A percentile compares a stretch with the other conserved stretches of the same genome.
Evolutionary conservation across 2,329 filamentous ascomycete genomes (phyloP).

Genomic region (Beauveria sp.): DNA sequence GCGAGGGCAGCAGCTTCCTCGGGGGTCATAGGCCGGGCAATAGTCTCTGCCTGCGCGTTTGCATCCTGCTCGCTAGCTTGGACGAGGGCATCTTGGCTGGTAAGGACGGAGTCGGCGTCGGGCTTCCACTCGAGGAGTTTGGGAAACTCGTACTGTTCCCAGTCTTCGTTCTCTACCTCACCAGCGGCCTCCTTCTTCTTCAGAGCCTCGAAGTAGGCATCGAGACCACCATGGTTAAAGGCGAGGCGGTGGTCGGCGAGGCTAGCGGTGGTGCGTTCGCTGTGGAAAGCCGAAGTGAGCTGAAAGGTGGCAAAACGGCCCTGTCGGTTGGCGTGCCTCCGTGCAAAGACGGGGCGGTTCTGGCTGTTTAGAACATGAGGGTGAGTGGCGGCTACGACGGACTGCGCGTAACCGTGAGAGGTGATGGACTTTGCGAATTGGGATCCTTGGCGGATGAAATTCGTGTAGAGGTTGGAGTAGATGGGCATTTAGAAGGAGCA

Average conservation of each 20-base stretch:
- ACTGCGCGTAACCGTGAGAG: slow-evolving; percentile 96
- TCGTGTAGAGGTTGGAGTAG: slow-evolving; percentile 61
- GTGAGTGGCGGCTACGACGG: slow-evolving; percentile 89
- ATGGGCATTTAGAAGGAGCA: slow-evolving; percentile 83
- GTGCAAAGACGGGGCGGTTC: slow-evolving; percentile 55
- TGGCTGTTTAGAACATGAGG: slow-evolving; percentile 68
- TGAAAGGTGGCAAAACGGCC: slow-evolving; percentile 49
- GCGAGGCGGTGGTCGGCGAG: slow-evolving; percentile 50
- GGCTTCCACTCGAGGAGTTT: slow-evolving; percentile 86
- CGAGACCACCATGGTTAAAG: slow-evolving; percentile 58
- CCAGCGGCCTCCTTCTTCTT: slow-evolving; percentile 64
- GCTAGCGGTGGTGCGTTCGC: slow-evolving; percentile 41
- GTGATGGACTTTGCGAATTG: slow-evolving; percentile 78
- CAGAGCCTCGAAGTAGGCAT: slow-evolving; percentile 87
- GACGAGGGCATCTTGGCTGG: slow-evolving; percentile 47
- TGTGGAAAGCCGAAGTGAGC: slow-evolving; percentile 72
- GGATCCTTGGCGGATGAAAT: slow-evolving; percentile 94
- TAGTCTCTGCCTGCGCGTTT: slow-evolving; percentile 28
- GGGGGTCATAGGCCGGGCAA: slow-evolving; percentile 30
- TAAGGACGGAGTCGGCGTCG: slow-evolving; percentile 44
- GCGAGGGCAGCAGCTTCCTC: slow-evolving; percentile 57
- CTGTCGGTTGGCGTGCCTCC: slow-evolving; percentile 47
- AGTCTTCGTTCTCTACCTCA: slow-evolving; percentile 63
- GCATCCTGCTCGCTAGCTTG: slow-evolving; percentile 24
- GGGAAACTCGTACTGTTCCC: slow-evolving; percentile 85